Conservation (phyloP, 768 basidiomycete genomes). For the Daedaleopsis nitida region DNA sequence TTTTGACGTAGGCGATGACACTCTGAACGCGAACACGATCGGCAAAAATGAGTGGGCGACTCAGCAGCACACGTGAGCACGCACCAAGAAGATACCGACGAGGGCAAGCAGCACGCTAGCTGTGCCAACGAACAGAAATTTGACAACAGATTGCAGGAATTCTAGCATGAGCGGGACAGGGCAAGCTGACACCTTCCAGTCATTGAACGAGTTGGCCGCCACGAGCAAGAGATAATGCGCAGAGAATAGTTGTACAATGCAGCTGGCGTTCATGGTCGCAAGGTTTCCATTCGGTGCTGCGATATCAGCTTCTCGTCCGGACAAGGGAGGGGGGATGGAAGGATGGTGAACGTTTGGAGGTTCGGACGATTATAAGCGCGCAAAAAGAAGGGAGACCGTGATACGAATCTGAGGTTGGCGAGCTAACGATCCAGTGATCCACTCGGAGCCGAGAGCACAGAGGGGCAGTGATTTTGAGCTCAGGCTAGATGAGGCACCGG, state of each 20-base stretch:
- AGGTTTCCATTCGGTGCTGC: background rate
- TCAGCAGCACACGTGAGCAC: background rate
- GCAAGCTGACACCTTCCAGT: conserved; percentile 2
- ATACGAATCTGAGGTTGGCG: too few species aligned
- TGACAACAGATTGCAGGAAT: background rate
- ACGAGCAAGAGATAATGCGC: background rate
- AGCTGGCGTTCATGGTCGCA: conserved; percentile 16
- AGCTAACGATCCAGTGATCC: too few species aligned
- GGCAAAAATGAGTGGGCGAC: background rate
- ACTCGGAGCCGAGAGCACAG: background rate
- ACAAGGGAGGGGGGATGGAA: background rate
- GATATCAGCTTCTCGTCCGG: too few species aligned
- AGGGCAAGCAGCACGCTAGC: conserved; percentile 14
- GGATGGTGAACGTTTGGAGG: background rate
- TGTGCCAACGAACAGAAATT: conserved; percentile 1
- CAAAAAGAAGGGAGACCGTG: too few species aligned
- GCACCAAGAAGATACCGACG: conserved; percentile 6
- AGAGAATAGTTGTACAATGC: conserved; percentile 1
- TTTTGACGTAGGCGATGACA: background rate
- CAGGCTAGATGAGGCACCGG: background rate
- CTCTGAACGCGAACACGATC: background rate
- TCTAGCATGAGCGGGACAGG: conserved; percentile 12
- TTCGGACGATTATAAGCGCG: too few species aligned
- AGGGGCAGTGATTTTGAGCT: background rate
- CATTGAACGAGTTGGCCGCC: background rate